These are phyloP conservation scores for Phytophthora idaei DNA, from an alignment of 352 stramenopile species.

Conservation along the genomic window DNA sequence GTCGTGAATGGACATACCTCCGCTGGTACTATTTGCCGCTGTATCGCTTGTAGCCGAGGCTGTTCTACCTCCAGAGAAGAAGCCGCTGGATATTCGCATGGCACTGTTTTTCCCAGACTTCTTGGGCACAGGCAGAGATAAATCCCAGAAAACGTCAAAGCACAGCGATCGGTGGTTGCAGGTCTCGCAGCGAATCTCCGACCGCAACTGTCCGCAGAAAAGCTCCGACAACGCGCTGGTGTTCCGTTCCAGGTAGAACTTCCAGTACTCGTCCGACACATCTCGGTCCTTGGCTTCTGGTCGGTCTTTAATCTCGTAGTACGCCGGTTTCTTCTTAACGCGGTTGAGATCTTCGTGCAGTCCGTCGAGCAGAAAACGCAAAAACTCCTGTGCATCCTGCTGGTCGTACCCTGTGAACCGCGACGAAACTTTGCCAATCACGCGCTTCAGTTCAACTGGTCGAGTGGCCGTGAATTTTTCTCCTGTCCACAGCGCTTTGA, in stretches of 20 bases:
- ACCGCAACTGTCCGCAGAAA: slow-evolving; percentile 84
- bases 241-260: slow-evolving; percentile 77
- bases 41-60: slow-evolving; percentile 18
- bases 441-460: slow-evolving; percentile 71
- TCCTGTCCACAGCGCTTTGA: slow-evolving; percentile 68
- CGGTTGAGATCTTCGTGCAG: slow-evolving; percentile 89
- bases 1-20: slow-evolving; percentile 60
- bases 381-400: slow-evolving; percentile 91
- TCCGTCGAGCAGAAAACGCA: slow-evolving; percentile 88
- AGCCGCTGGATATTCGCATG: slow-evolving; percentile 44
- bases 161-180: slow-evolving; percentile 76
- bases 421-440: slow-evolving; percentile 74
- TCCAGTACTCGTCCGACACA: slow-evolving; percentile 88
- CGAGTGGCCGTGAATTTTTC: slow-evolving; percentile 60
- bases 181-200: slow-evolving; percentile 73
- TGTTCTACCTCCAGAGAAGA: slow-evolving; percentile 36
- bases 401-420: slow-evolving; percentile 87
- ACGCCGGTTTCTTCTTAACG: slow-evolving; percentile 68
- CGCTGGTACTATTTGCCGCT: slow-evolving; percentile 3
- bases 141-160: slow-evolving; percentile 89
- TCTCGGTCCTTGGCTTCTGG: slow-evolving; percentile 57
- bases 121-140: slow-evolving; percentile 75
- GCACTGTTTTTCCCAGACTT: slow-evolving; percentile 52
- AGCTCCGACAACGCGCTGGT: slow-evolving; percentile 70
- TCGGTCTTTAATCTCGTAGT: slow-evolving; percentile 79